Conservation (phyloP, 495 filamentous ascomycete genomes). For the Aspergillus ostianus region DNA sequence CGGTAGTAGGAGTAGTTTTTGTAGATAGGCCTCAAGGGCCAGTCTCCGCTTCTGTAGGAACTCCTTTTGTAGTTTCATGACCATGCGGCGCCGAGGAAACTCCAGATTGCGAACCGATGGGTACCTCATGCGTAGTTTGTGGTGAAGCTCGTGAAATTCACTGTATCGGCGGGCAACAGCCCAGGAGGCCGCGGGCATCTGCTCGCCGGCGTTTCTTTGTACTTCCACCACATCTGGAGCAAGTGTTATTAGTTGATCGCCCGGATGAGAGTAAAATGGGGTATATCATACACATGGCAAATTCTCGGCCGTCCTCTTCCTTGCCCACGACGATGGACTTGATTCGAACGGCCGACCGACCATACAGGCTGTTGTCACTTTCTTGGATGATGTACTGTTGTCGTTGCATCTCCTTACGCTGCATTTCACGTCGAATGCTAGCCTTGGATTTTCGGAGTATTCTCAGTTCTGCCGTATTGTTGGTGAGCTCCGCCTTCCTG, state of each 20-base stretch:
- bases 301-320: constrained; percentile 91
- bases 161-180: constrained; percentile 81
- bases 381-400: constrained; percentile 98
- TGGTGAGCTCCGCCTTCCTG: constrained; percentile 92
- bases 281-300: constrained; percentile 67
- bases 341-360: constrained; percentile 83
- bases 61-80: constrained; percentile 94
- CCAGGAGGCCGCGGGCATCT: constrained; percentile 84
- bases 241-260: constrained; percentile 16
- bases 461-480: constrained; percentile 88
- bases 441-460: constrained; percentile 93
- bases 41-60: constrained; percentile 86
- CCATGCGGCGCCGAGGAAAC: constrained; percentile 86
- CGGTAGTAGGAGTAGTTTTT: constrained; percentile 78
- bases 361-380: constrained; percentile 95
- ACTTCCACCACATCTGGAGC: constrained; percentile 79
- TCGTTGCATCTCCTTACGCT: constrained; percentile 90
- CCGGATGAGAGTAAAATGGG: not conserved
- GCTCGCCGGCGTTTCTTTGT: constrained; percentile 80
- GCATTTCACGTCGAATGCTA: constrained; percentile 86
- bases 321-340: constrained; percentile 87
- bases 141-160: constrained; percentile 94
- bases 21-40: constrained; percentile 82
- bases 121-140: constrained; percentile 79
- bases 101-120: constrained; percentile 84